Evolutionary conservation across 1,139 yeast species (phyloP).

Genomic region (Debaryomyces coudertii): DNA sequence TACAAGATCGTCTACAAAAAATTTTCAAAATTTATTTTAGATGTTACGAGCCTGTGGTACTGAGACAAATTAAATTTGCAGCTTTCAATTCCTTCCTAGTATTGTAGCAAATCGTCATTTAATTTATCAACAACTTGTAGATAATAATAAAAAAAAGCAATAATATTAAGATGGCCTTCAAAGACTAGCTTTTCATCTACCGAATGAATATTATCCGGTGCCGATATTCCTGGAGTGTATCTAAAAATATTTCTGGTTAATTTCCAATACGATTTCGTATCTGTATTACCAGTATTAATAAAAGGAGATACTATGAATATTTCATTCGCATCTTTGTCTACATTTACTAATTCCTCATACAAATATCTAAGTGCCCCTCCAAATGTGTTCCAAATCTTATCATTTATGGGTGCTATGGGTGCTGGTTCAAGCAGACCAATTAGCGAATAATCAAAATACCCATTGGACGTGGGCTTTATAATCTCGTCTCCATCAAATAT

Average conservation of each 20-base stretch:
- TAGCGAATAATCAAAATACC: constrained; percentile 49
- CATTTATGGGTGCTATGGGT: constrained; percentile 55
- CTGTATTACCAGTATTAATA: constrained; percentile 44
- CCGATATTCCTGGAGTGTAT: constrained; percentile 34
- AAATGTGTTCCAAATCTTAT: constrained; percentile 54
- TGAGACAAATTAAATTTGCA: constrained; percentile 1
- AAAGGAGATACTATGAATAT: constrained; percentile 37
- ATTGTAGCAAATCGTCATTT: constrained; percentile 16
- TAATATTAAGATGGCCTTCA: constrained; percentile 23
- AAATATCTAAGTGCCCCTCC: constrained; percentile 61
- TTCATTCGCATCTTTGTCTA: constrained; percentile 27
- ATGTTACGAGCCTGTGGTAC: constrained; percentile 5
- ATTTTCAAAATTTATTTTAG: constrained; percentile 5
- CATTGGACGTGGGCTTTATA: constrained; percentile 35
- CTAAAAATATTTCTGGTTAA: constrained; percentile 42
- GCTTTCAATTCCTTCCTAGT: not conserved
- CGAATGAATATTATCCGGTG: constrained; percentile 31
- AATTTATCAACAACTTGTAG: constrained; percentile 35
- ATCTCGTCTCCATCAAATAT: constrained; percentile 36
- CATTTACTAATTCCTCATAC: constrained; percentile 50
- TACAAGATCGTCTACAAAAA: constrained; percentile 7
- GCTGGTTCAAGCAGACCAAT: constrained; percentile 54
- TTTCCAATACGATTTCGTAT: constrained; percentile 46
- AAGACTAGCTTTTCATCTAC: constrained; percentile 36
- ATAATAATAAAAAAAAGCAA: constrained; percentile 42